A percentile compares a stretch with the other conserved stretches of the same genome.
phyloP scores from a whole-genome alignment of 352 stramenopile genomes.

The Globisporangium paddicum region DNA sequence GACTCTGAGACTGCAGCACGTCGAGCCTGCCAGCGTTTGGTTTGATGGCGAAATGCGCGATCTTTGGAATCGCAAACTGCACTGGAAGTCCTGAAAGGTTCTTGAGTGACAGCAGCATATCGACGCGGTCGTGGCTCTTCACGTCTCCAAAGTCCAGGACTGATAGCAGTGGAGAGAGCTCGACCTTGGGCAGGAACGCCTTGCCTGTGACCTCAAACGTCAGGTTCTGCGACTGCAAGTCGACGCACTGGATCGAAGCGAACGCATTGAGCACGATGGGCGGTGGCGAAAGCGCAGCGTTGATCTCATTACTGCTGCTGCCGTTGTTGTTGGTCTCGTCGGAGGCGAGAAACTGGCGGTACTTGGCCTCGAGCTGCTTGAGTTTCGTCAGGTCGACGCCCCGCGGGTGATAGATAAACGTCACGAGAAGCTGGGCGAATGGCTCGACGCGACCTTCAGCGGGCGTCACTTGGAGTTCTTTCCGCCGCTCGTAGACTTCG shows the following conservation, averaged over 20 bases:
- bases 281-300: conserved; percentile 11
- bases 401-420: conserved; percentile 49
- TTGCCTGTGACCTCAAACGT: conserved; percentile 73
- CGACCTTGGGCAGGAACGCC: conserved; percentile 44
- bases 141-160: conserved; percentile 84
- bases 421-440: conserved; percentile 36
- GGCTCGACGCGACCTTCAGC: conserved; percentile 56
- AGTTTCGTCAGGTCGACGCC: conserved; percentile 30
- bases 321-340: conserved; percentile 17
- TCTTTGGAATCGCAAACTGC: conserved; percentile 51
- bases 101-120: conserved; percentile 84
- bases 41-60: conserved; percentile 75
- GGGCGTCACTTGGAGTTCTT: conserved; percentile 61
- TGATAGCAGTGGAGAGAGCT: conserved; percentile 27
- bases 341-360: conserved; percentile 1
- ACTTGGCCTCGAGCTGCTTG: conserved; percentile 19
- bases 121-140: conserved; percentile 63
- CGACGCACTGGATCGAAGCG: conserved; percentile 62
- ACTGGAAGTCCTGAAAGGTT: conserved; percentile 72
- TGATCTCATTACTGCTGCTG: neutral
- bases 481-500: conserved; percentile 58
- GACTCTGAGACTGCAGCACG: conserved; percentile 83
- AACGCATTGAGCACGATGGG: conserved; percentile 51
- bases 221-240: conserved; percentile 65
- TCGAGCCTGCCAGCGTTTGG: conserved; percentile 68